Conservation (phyloP, 148 eudicot genomes). For the Chenopodium quinoa region DNA sequence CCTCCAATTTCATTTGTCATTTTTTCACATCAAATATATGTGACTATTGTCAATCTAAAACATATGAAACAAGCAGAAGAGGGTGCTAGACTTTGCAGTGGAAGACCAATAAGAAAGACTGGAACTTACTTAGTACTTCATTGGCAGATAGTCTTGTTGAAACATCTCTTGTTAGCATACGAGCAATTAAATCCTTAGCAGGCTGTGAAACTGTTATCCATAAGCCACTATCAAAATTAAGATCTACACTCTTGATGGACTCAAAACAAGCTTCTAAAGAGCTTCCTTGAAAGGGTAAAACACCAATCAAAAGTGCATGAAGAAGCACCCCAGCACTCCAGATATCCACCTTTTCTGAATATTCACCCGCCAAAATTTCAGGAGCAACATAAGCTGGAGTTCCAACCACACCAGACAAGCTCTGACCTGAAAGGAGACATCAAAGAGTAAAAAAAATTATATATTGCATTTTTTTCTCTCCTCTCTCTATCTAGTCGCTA, state of each 20-base stretch:
- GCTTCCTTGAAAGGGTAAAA: conserved; percentile 50
- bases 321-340: conserved; percentile 63
- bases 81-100: not conserved
- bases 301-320: conserved; percentile 45
- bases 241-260: conserved; percentile 46
- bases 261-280: conserved; percentile 45
- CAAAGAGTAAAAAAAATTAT: not conserved
- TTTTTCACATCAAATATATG: not conserved
- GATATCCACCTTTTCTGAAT: conserved; percentile 55
- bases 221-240: conserved; percentile 36
- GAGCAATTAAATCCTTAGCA: conserved; percentile 49
- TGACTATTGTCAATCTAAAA: not conserved
- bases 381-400: conserved; percentile 67
- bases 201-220: conserved; percentile 47
- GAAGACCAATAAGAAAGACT: conserved; percentile 6
- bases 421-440: conserved; percentile 40
- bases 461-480: not conserved
- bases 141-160: conserved; percentile 43
- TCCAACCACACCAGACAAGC: conserved; percentile 51
- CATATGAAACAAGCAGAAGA: not conserved
- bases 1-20: not conserved
- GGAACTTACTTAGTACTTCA: conserved; percentile 48
- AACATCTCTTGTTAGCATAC: conserved; percentile 55
- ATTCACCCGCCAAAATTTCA: conserved; percentile 47
- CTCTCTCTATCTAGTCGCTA: not conserved